Evolutionary conservation across 176 grass and related monocot species (phyloP).

Genomic region (Triticum urartu): DNA sequence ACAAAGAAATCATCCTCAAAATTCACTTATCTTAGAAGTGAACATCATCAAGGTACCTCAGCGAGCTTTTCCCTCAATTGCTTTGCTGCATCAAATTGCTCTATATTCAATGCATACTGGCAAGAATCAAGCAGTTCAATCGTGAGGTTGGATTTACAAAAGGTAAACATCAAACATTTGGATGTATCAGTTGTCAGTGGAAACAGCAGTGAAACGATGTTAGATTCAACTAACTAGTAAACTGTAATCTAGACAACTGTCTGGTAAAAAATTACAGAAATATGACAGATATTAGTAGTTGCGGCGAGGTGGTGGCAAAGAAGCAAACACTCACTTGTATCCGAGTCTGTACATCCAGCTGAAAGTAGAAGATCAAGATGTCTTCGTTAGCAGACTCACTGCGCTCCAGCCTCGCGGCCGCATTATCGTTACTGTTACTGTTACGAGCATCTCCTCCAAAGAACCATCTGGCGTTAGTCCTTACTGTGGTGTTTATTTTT

Average conservation of each 20-base stretch:
- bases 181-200: not conserved
- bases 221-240: not conserved
- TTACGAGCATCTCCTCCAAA: slow-evolving; percentile 58
- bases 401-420: slow-evolving; percentile 63
- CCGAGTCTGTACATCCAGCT: slow-evolving; percentile 80
- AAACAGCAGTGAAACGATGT: not conserved
- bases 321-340: slow-evolving; percentile 58
- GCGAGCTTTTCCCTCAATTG: slow-evolving; percentile 81
- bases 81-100: slow-evolving; percentile 89
- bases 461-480: slow-evolving; percentile 49
- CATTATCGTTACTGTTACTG: slow-evolving; percentile 34
- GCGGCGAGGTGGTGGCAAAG: not conserved
- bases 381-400: slow-evolving; percentile 94
- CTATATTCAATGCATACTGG: slow-evolving; percentile 93
- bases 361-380: slow-evolving; percentile 96
- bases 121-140: slow-evolving; percentile 26
- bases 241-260: not conserved
- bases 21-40: slow-evolving; percentile 24
- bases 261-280: not conserved
- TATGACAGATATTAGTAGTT: not conserved
- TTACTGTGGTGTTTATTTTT: slow-evolving; percentile 14
- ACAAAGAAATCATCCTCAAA: not conserved
- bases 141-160: slow-evolving; percentile 17
- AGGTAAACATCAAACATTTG: slow-evolving; percentile 5
- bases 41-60: slow-evolving; percentile 50